Conservation (phyloP, 225 moss, liverwort and hornwort species). For the Lunularia cruciata region DNA sequence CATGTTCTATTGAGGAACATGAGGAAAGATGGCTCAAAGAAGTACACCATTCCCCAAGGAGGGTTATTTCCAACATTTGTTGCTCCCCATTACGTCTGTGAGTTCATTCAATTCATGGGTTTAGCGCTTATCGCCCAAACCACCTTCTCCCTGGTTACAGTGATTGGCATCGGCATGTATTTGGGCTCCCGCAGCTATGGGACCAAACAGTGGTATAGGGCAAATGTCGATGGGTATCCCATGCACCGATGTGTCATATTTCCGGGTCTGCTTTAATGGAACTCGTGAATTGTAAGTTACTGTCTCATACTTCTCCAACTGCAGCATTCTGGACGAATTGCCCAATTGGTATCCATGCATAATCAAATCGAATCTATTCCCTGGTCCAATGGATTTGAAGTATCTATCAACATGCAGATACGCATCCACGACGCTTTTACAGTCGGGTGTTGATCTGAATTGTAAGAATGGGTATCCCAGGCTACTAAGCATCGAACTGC, state of each 20-base stretch:
- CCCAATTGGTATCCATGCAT: too few relatives aligned
- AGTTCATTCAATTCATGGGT: constrained; percentile 41
- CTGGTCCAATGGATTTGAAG: too few relatives aligned
- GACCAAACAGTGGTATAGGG: constrained; percentile 11
- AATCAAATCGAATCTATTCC: too few relatives aligned
- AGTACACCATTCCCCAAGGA: constrained; percentile 52
- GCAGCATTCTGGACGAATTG: too few relatives aligned
- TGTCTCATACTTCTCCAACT: too few relatives aligned
- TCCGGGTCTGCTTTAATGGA: background rate
- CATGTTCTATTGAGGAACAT: constrained; percentile 49
- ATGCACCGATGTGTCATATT: constrained; percentile 1
- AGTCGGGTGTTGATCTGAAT: too few relatives aligned
- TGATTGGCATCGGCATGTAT: background rate
- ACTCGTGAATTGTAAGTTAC: background rate
- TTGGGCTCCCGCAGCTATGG: constrained; percentile 6
- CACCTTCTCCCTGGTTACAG: background rate
- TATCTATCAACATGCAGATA: too few relatives aligned
- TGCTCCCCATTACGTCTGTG: constrained; percentile 61
- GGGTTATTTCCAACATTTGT: constrained; percentile 55
- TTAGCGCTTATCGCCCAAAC: constrained; percentile 54
- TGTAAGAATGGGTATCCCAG: too few relatives aligned
- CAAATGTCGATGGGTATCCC: constrained; percentile 14
- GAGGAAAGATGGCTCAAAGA: constrained; percentile 39
- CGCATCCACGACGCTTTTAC: too few relatives aligned
- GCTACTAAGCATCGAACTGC: too few relatives aligned